These are phyloP conservation scores for Boletus tylopilopsis DNA, from an alignment of 768 basidiomycete genomes.

Conservation along the genomic window DNA sequence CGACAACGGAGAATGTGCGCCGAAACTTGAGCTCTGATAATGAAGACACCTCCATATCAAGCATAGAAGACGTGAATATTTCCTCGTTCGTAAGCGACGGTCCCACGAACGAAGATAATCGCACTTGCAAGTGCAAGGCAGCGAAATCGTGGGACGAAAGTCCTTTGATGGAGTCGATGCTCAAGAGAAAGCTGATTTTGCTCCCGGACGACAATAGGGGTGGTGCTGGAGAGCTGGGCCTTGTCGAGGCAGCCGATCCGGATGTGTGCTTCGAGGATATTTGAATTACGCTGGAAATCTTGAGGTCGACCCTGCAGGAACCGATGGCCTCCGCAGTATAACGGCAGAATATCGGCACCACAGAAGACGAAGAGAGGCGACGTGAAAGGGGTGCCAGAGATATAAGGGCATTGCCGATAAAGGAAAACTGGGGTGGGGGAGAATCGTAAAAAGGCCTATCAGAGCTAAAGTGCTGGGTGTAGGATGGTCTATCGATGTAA, in stretches of 20 bases:
- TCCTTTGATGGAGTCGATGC: constrained; percentile 85
- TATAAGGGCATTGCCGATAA: constrained; percentile 83
- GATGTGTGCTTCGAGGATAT: constrained; percentile 56
- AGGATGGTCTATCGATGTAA: constrained; percentile 88
- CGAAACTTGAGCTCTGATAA: constrained; percentile 82
- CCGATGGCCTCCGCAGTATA: constrained; percentile 96
- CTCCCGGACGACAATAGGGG: constrained; percentile 65
- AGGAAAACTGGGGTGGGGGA: constrained; percentile 85
- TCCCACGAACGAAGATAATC: constrained; percentile 84
- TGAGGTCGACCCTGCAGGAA: constrained; percentile 84
- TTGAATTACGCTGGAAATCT: constrained; percentile 64
- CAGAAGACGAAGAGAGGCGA: constrained; percentile 67
- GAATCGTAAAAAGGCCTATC: constrained; percentile 92
- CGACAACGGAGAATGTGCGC: constrained; percentile 74
- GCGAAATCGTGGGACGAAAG: constrained; percentile 88
- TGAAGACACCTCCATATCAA: constrained; percentile 70
- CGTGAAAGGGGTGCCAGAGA: constrained; percentile 80
- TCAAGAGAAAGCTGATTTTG: constrained; percentile 82
- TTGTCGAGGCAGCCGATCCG: constrained; percentile 62
- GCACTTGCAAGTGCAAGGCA: constrained; percentile 80
- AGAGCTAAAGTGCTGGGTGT: constrained; percentile 90
- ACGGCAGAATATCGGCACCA: constrained; percentile 86
- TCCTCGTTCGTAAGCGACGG: constrained; percentile 68
- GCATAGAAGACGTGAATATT: constrained; percentile 68
- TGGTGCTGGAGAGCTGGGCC: constrained; percentile 73